Conservation (phyloP, 495 filamentous ascomycete genomes). For the Glonium stellatum region DNA sequence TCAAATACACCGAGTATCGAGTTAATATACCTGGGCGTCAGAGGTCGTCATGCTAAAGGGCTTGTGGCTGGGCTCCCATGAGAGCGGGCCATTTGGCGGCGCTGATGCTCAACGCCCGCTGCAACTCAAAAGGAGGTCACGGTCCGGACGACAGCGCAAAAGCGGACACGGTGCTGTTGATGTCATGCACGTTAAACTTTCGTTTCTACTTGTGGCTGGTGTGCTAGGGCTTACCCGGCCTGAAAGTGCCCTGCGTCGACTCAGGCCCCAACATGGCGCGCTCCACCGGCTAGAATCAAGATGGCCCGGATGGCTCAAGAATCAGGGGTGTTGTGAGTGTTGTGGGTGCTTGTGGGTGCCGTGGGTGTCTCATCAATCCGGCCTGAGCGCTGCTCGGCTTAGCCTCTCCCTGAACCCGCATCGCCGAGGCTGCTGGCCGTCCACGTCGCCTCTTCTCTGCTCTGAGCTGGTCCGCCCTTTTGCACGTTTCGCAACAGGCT, state of each 20-base stretch:
- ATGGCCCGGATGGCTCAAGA: not conserved
- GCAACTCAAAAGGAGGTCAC: slow-evolving; percentile 5
- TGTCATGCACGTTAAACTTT: not conserved
- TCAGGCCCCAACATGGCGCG: not conserved
- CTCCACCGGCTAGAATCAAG: not conserved
- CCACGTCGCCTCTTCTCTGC: not conserved
- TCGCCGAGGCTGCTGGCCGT: not conserved
- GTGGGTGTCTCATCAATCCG: not conserved
- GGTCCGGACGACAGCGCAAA: not conserved
- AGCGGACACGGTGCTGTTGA: not conserved
- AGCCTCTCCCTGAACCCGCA: not conserved
- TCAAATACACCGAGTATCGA: not conserved
- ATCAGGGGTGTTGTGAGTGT: no score
- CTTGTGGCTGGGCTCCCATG: no score
- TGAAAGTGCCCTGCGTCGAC: not conserved
- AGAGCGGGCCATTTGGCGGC: no score
- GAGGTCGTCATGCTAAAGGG: not conserved
- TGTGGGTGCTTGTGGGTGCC: no score
- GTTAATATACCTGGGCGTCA: not conserved
- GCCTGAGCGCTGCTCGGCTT: not conserved
- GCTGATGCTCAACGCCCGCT: not conserved
- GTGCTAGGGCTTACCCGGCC: not conserved
- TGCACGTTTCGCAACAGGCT: slow-evolving; percentile 24
- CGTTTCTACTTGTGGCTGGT: not conserved
- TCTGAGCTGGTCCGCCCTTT: no score